A percentile compares a stretch with the other conserved stretches of the same genome.
Evolutionary conservation across 768 basidiomycete genomes (phyloP).

Genomic region (Neoboletus brunneissimus): DNA sequence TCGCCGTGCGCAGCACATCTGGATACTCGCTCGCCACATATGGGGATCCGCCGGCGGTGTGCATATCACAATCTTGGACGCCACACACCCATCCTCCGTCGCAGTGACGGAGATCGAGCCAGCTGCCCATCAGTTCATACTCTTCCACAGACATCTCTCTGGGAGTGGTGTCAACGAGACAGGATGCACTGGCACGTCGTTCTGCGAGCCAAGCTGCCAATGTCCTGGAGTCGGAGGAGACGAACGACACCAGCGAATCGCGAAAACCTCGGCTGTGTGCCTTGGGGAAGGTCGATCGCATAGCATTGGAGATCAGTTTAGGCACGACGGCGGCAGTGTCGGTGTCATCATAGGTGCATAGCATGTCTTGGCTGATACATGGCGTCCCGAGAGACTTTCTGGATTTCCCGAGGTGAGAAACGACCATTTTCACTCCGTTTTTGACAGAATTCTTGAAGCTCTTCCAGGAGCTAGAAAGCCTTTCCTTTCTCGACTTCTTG

Average conservation of each 20-base stretch:
- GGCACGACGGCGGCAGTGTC: neutral
- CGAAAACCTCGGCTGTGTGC: constrained; percentile 15
- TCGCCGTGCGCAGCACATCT: constrained; percentile 20
- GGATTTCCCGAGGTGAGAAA: constrained; percentile 17
- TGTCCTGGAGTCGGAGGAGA: constrained; percentile 34
- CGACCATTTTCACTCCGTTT: constrained; percentile 23
- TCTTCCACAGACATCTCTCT: constrained; percentile 43
- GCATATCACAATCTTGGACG: constrained; percentile 29
- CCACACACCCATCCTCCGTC: constrained; percentile 30
- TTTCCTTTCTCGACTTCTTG: constrained; percentile 20
- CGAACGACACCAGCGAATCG: constrained; percentile 28
- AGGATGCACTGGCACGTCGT: constrained; percentile 32
- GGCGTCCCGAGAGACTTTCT: constrained; percentile 13
- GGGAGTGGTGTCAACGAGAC: constrained; percentile 25
- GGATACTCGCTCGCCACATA: constrained; percentile 22
- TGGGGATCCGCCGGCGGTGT: constrained; percentile 34
- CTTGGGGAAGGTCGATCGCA: constrained; percentile 1
- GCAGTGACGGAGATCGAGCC: constrained; percentile 34
- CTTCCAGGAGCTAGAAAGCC: constrained; percentile 27
- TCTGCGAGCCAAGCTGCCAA: constrained; percentile 39
- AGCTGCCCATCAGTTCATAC: constrained; percentile 49
- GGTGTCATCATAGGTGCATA: constrained; percentile 7
- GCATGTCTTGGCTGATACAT: constrained; percentile 8
- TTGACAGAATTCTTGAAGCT: constrained; percentile 33
- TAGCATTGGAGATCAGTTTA: neutral